Percentiles rank a stretch among this genome's conserved stretches.
phyloP scores from a whole-genome alignment of 202 grass and related monocot species.

The Musa balbisiana region DNA sequence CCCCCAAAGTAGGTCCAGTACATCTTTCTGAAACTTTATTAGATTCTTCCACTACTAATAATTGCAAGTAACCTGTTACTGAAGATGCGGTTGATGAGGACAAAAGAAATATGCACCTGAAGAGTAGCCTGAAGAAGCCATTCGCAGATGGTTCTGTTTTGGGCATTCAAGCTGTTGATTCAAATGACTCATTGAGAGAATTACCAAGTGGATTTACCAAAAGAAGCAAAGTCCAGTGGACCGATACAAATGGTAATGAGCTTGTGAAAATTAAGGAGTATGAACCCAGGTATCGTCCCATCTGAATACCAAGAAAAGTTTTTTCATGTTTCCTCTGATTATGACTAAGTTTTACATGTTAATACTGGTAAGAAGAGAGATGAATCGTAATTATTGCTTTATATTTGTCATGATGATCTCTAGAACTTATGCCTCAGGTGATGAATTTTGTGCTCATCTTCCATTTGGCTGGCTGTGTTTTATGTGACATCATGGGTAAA shows the following conservation, averaged over 20 bases:
- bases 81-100: conserved; percentile 21
- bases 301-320: not conserved
- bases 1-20: conserved; percentile 25
- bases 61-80: conserved; percentile 24
- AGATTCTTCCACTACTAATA: conserved; percentile 34
- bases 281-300: conserved; percentile 4
- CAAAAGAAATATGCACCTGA: conserved; percentile 53
- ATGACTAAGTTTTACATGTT: not conserved
- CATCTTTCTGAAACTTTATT: conserved; percentile 23
- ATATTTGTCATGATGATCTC: not conserved
- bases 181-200: not conserved
- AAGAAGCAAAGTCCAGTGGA: conserved; percentile 16
- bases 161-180: not conserved
- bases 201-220: not conserved
- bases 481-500: too few relatives aligned
- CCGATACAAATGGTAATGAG: conserved; percentile 20
- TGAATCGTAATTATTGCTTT: not conserved
- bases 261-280: conserved; percentile 16
- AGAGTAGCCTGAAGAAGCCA: conserved; percentile 67
- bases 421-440: not conserved
- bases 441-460: too few relatives aligned
- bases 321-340: not conserved
- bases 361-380: not conserved
- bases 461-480: too few relatives aligned
- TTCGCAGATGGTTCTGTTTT: conserved; percentile 40